These are phyloP conservation scores for Diaporthe humulicola DNA, from an alignment of 2,329 filamentous ascomycete genomes.

Conservation along the genomic window DNA sequence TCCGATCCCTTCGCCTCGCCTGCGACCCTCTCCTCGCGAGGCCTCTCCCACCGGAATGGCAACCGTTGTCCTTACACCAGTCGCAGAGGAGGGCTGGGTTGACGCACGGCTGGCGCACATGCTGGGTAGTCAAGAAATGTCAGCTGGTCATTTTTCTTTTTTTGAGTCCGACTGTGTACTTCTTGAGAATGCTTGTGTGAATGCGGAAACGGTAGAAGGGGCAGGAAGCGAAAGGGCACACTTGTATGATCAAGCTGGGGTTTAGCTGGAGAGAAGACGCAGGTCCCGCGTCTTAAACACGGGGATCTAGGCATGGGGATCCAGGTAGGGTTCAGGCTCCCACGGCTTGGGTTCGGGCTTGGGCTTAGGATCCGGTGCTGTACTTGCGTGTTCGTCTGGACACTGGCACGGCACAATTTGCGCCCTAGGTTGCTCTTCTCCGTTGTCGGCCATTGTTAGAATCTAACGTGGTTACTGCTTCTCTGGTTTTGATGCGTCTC, in stretches of 20 bases:
- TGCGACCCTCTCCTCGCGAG: not conserved
- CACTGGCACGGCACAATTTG: constrained; percentile 26
- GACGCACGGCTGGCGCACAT: not conserved
- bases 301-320: not conserved
- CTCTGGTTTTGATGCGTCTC: not conserved
- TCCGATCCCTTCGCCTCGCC: not conserved
- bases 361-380: not conserved
- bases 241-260: not conserved
- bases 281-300: too few species aligned
- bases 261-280: not conserved
- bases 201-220: not conserved
- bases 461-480: not conserved
- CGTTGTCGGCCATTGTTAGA: constrained; percentile 5
- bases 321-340: not conserved
- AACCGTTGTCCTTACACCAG: constrained; percentile 30
- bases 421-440: not conserved
- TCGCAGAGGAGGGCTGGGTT: constrained; percentile 26
- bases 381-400: constrained; percentile 23
- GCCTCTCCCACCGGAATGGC: not conserved
- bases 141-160: not conserved
- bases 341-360: not conserved
- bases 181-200: not conserved
- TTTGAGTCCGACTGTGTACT: too few species aligned
- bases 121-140: not conserved
- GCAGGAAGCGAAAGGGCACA: not conserved